Base-by-base conservation (phyloP, 1,284 basidiomycete species). In the Pseudozyma hubeiensis region DNA sequence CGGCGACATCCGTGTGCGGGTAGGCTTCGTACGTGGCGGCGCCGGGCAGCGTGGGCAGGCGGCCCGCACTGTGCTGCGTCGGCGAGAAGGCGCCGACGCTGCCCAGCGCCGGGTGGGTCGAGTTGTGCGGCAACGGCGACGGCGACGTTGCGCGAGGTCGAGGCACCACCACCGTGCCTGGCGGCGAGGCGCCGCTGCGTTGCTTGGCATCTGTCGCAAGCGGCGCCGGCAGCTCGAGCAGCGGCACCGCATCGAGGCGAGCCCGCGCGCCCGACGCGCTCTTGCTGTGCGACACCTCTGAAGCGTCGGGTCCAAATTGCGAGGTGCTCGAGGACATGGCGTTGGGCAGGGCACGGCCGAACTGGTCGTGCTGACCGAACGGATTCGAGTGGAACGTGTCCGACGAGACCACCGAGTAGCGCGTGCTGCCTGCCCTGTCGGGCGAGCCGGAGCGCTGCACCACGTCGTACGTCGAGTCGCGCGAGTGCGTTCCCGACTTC, bases 401-500 rank as follows among this genome's bases (percentile, higher is more conserved):
- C 24, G 74, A 74, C 13, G 75, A 80, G 48, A 79, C 73, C 10
- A 81, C 60, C 44, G 73, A 75, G 65, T 78, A 79, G 30, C 79
- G 72, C 13, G 74, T 81, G 61, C 66, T 77, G 34, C 74, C 81
- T 4, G 69, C 64, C n/a, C 75, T 54, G n/a, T 83, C 81, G 17
- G 81, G 79, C 33, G 78, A 77, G 13, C 66, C 75, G 19, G 65
- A 56, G 41, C 80, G 71, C 44, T 77, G 53, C 64, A 72, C 65
- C 2, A 72, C 72, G 55, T 93, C 91, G 80, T 89, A 89, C 72
- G 82, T 81, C 37, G 93, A 94, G 82, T 97, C 94, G 69, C 91
- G 88, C 16, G 92, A 93, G 74, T 91, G 89, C 9, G 89, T 90
- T 16, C 93, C 93, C 78, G 86, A 91, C 89, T 91, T 94, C 92